Evolutionary conservation across 2,329 filamentous ascomycete species (phyloP).

Genomic region (Pseudogymnoascus sp.): DNA sequence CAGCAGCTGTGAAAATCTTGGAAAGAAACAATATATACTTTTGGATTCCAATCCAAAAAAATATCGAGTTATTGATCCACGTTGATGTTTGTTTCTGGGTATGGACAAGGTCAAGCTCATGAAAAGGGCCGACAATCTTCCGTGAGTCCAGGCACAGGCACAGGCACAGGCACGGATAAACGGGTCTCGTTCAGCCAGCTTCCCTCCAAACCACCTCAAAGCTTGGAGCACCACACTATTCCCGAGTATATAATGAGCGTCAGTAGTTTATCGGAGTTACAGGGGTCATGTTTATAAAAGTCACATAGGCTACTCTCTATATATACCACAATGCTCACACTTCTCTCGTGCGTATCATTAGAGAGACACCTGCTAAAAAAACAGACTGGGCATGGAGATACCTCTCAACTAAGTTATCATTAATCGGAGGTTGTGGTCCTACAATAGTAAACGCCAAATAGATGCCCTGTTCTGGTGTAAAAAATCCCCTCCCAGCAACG

Average conservation of each 20-base stretch:
- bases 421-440: background rate
- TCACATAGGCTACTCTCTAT: background rate
- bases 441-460: background rate
- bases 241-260: background rate
- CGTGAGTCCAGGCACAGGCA: background rate
- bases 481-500: background rate
- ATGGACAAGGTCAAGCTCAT: background rate
- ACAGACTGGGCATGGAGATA: background rate
- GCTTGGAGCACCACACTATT: background rate
- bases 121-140: conserved; percentile 5
- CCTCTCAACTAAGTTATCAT: background rate
- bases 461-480: background rate
- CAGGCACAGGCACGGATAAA: background rate
- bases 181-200: background rate
- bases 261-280: background rate
- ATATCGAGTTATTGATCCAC: background rate
- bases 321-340: background rate
- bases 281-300: background rate
- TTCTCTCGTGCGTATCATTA: background rate
- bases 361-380: background rate
- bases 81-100: background rate
- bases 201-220: background rate
- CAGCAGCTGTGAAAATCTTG: background rate
- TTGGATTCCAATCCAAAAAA: background rate
- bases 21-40: background rate